These are phyloP conservation scores for Byssoonygena ceratinophila DNA, from an alignment of 2,329 filamentous ascomycete genomes.

Conservation along the genomic window DNA sequence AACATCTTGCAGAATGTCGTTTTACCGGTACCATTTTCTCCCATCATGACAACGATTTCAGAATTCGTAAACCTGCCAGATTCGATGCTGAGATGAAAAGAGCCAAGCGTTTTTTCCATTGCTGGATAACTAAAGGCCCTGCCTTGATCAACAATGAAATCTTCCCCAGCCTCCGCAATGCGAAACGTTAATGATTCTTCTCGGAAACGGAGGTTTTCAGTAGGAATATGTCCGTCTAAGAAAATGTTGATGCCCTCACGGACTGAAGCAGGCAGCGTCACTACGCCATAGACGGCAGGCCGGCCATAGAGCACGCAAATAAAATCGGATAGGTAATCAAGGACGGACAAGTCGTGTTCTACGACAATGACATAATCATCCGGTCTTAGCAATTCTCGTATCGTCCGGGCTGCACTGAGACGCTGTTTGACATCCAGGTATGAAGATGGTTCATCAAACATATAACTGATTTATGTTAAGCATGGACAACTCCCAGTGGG, in stretches of 20 bases:
- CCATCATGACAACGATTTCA: constrained; percentile 99
- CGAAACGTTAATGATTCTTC: constrained; percentile 95
- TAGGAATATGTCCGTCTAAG: constrained; percentile 94
- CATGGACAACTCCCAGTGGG: neutral
- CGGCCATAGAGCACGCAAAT: constrained; percentile 94
- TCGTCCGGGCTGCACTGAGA: constrained; percentile 81
- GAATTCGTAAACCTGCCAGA: constrained; percentile 87
- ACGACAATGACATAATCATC: constrained; percentile 97
- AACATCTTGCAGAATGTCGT: constrained; percentile 97
- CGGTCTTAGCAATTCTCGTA: constrained; percentile 76
- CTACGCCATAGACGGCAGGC: constrained; percentile 93
- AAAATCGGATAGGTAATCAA: constrained; percentile 98
- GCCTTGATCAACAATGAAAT: constrained; percentile 72
- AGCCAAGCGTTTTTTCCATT: constrained; percentile 87
- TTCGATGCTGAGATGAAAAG: constrained; percentile 75
- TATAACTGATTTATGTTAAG: constrained; percentile 51
- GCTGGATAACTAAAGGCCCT: constrained; percentile 77
- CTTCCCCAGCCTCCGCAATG: constrained; percentile 78
- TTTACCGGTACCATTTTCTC: constrained; percentile 98
- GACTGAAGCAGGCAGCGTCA: constrained; percentile 88
- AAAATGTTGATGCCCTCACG: constrained; percentile 99
- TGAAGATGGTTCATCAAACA: constrained; percentile 99
- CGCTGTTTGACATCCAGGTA: constrained; percentile 99
- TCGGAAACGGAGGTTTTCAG: constrained; percentile 95
- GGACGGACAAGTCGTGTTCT: constrained; percentile 96